These are phyloP conservation scores for Colletotrichum camelliae DNA, from an alignment of 2,329 filamentous ascomycete genomes.

Conservation along the genomic window DNA sequence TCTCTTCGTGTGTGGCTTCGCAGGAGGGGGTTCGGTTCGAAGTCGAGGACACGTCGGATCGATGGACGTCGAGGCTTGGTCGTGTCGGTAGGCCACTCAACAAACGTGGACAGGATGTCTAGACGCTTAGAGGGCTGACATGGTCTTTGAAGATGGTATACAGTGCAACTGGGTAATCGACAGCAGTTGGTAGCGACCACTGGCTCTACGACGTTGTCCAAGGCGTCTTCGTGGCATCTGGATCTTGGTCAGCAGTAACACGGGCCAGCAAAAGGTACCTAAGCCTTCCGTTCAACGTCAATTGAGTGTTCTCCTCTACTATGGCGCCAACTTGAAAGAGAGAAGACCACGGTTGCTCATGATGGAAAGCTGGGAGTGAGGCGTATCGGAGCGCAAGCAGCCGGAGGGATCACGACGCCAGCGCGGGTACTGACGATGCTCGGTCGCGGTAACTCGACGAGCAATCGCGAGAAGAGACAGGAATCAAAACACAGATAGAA, in stretches of 20 bases:
- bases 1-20: not conserved
- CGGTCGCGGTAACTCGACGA: not conserved
- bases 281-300: too few relatives aligned
- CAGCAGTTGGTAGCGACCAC: not conserved
- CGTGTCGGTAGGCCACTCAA: not conserved
- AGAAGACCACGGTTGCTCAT: not conserved
- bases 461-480: not conserved
- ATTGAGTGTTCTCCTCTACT: too few relatives aligned
- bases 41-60: not conserved
- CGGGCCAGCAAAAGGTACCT: not conserved
- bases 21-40: not conserved
- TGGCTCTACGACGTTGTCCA: not conserved
- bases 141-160: not conserved
- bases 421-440: not conserved
- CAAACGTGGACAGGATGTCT: not conserved
- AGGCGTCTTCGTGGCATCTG: not conserved
- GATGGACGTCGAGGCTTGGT: not conserved
- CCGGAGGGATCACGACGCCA: not conserved
- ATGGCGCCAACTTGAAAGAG: too few relatives aligned
- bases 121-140: not conserved
- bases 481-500: not conserved
- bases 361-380: not conserved
- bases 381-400: not conserved
- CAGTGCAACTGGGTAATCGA: not conserved
- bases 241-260: not conserved